Evolutionary conservation across 352 stramenopile genomes (phyloP).

Genomic region (Pythium myriotylum): DNA sequence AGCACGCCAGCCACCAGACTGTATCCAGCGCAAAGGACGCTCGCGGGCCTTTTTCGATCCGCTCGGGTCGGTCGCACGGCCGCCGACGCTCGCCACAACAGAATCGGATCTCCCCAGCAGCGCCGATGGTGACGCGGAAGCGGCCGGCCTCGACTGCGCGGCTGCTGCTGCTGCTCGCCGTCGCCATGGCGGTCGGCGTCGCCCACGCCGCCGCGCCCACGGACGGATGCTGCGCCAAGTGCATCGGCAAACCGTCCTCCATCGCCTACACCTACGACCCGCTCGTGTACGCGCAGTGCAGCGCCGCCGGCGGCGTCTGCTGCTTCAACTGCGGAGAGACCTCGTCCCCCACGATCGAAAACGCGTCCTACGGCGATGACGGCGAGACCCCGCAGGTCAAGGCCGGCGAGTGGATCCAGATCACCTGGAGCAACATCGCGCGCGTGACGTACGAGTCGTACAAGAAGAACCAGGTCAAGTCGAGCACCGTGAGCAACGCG

Average conservation of each 20-base stretch:
- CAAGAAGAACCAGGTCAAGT: slow-evolving; percentile 36
- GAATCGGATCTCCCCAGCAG: neutral
- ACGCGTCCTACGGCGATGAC: slow-evolving; percentile 46
- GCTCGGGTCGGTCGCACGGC: neutral
- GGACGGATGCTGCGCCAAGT: slow-evolving; percentile 59
- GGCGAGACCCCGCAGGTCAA: slow-evolving; percentile 56
- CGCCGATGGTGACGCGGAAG: slow-evolving; percentile 6
- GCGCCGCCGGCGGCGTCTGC: slow-evolving; percentile 53
- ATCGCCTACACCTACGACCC: slow-evolving; percentile 69
- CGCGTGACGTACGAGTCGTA: slow-evolving; percentile 47
- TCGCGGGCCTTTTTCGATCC: neutral
- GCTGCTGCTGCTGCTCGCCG: neutral
- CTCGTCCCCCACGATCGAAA: slow-evolving; percentile 28
- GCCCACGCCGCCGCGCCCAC: slow-evolving; percentile 24
- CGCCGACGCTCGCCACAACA: neutral
- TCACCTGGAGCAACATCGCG: slow-evolving; percentile 36
- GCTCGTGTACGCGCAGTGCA: slow-evolving; percentile 58
- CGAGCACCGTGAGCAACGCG: slow-evolving; percentile 37
- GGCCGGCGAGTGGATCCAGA: slow-evolving; percentile 41
- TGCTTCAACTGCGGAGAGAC: slow-evolving; percentile 64
- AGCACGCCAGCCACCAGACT: slow-evolving; percentile 3
- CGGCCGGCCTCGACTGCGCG: neutral
- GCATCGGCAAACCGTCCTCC: slow-evolving; percentile 68
- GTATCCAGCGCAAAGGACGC: slow-evolving; percentile 14
- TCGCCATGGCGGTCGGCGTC: neutral